These are phyloP conservation scores for Candolleomyces eurysporus DNA, from an alignment of 768 basidiomycete species.

Conservation along the genomic window DNA sequence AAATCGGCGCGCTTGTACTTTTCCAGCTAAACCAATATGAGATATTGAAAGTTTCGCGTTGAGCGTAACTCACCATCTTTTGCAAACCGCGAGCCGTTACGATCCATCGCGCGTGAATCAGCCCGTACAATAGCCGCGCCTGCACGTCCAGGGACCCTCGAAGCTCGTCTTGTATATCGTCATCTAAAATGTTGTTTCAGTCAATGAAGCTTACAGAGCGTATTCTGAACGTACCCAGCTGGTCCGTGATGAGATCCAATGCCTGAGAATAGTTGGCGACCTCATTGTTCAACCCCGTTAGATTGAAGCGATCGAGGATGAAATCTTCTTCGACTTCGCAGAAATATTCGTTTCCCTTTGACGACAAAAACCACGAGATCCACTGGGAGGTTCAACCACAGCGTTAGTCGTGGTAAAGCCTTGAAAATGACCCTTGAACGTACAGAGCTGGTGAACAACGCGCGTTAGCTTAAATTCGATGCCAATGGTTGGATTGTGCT, in stretches of 20 bases:
- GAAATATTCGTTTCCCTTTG: constrained; percentile 99
- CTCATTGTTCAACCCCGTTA: constrained; percentile 95
- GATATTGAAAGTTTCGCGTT: not conserved
- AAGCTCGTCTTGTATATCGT: constrained; percentile 91
- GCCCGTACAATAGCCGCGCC: constrained; percentile 89
- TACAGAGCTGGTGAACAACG: constrained; percentile 6
- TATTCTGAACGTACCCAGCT: constrained; percentile 63
- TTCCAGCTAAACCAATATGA: constrained; percentile 57
- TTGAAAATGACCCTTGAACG: not conserved
- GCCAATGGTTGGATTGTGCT: too few relatives aligned
- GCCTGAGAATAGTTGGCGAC: constrained; percentile 94
- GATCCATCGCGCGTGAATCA: constrained; percentile 97
- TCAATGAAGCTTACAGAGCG: not conserved
- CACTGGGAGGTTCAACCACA: constrained; percentile 49
- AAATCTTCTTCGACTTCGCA: constrained; percentile 99
- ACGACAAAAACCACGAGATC: constrained; percentile 97
- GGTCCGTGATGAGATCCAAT: constrained; percentile 93
- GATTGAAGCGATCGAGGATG: constrained; percentile 96
- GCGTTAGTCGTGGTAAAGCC: not conserved
- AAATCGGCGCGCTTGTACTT: constrained; percentile 99
- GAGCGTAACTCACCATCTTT: constrained; percentile 74
- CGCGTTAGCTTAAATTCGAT: not conserved
- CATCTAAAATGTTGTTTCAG: constrained; percentile 51
- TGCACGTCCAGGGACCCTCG: constrained; percentile 91
- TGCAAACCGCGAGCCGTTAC: constrained; percentile 89